Evolutionary conservation across 495 filamentous ascomycete species (phyloP).

Genomic region (Aspergillus egyptiacus): DNA sequence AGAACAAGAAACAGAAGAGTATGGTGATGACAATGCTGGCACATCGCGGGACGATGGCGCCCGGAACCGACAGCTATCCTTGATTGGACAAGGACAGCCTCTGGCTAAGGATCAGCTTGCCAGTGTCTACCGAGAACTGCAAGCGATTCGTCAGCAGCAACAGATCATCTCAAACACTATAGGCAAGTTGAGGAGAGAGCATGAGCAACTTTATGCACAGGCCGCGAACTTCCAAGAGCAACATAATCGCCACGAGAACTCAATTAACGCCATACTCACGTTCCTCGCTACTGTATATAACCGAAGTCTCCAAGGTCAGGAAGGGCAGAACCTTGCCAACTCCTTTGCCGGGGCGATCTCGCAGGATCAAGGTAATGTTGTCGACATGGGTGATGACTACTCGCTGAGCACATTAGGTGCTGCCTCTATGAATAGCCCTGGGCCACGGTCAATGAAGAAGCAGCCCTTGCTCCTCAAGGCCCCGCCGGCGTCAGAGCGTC

Average conservation of each 20-base stretch:
- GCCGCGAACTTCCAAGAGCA: conserved; percentile 82
- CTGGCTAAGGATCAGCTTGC: conserved; percentile 75
- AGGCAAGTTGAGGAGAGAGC: conserved; percentile 69
- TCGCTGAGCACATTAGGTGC: conserved; percentile 32
- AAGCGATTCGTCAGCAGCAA: conserved; percentile 77
- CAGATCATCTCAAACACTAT: conserved; percentile 75
- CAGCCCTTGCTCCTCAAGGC: conserved; percentile 48
- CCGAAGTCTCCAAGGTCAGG: conserved; percentile 60
- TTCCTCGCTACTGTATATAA: conserved; percentile 97
- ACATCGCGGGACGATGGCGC: conserved; percentile 32
- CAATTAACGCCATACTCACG: conserved; percentile 94
- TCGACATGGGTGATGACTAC: conserved; percentile 65
- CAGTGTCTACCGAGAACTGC: conserved; percentile 70
- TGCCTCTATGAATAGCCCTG: conserved; percentile 30
- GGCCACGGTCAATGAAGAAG: conserved; percentile 42
- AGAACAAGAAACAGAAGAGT: conserved; percentile 68
- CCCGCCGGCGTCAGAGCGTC: conserved; percentile 33
- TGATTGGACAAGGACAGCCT: conserved; percentile 35
- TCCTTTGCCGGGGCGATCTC: conserved; percentile 66
- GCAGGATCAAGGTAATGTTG: conserved; percentile 56
- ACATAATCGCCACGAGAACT: conserved; percentile 93
- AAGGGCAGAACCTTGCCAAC: conserved; percentile 61
- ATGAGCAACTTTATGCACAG: conserved; percentile 84
- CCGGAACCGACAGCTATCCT: conserved; percentile 36
- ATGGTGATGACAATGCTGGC: conserved; percentile 42